phyloP scores from a whole-genome alignment of 768 basidiomycete species.

The Leccinum pellstonianum region DNA sequence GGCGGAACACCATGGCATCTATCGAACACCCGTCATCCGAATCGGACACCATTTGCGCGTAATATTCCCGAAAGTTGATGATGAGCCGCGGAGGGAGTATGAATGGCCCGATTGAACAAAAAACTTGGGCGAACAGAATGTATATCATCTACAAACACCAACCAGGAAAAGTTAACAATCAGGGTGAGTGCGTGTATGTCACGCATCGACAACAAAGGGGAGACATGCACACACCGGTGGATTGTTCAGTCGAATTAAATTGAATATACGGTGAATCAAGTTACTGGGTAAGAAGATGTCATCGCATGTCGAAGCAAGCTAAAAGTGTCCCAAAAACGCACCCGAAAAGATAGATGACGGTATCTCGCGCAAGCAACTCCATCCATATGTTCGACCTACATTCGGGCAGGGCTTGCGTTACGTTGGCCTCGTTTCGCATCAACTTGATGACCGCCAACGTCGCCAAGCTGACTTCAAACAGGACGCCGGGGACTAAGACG shows the following conservation, averaged over 20 bases:
- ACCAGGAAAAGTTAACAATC: background rate
- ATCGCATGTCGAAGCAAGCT: background rate
- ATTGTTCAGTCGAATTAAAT: background rate
- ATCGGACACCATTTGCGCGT: background rate
- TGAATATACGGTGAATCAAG: background rate
- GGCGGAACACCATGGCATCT: slow-evolving; percentile 7
- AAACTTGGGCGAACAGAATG: background rate
- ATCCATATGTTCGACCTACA: slow-evolving; percentile 2
- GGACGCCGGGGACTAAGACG: slow-evolving; percentile 1
- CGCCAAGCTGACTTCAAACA: slow-evolving; percentile 3
- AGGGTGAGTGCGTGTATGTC: background rate
- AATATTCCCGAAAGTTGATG: slow-evolving; percentile 9
- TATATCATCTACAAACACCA: background rate
- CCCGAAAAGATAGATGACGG: slow-evolving; percentile 6
- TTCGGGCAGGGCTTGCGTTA: background rate
- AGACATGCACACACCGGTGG: background rate
- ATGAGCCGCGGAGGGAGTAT: slow-evolving; percentile 10
- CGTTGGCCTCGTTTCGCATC: background rate
- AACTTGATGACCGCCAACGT: background rate
- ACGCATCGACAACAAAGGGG: background rate
- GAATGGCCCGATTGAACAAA: slow-evolving; percentile 5
- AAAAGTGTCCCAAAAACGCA: background rate
- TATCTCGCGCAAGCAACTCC: slow-evolving; percentile 7
- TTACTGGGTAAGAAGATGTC: background rate
- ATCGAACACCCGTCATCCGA: slow-evolving; percentile 4